phyloP scores from a whole-genome alignment of 345 rosid species.

The Lepidium aucheri region DNA sequence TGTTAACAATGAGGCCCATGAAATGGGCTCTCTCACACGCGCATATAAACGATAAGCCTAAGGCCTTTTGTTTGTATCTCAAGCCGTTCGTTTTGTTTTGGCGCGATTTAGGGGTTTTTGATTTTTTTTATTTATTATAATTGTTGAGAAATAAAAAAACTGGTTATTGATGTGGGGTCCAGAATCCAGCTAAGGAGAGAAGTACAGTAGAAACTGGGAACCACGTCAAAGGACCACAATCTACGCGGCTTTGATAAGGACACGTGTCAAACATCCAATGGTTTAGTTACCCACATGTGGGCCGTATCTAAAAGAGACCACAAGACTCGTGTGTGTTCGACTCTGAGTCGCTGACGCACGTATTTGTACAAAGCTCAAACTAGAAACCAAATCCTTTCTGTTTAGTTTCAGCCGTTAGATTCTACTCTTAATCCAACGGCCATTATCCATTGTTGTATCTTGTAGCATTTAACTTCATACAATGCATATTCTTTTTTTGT shows the following conservation, averaged over 20 bases:
- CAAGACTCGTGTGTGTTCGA: slow-evolving; percentile 29
- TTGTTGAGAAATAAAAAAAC: neutral
- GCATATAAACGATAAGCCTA: too few species aligned
- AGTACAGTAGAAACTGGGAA: slow-evolving; percentile 18
- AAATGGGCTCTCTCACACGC: neutral
- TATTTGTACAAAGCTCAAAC: slow-evolving; percentile 11
- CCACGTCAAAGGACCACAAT: slow-evolving; percentile 29
- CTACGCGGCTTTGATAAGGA: neutral
- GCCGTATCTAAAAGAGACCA: slow-evolving; percentile 19
- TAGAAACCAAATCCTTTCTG: slow-evolving; percentile 15
- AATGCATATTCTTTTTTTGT: too few species aligned
- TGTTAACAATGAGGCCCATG: neutral
- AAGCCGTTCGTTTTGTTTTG: too few species aligned
- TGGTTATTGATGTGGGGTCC: neutral
- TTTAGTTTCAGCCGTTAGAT: slow-evolving; percentile 15
- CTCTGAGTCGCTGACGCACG: slow-evolving; percentile 19
- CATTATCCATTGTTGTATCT: neutral
- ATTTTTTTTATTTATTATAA: too few species aligned
- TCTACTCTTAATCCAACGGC: slow-evolving; percentile 7
- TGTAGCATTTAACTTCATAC: neutral
- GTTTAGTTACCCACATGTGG: slow-evolving; percentile 13
- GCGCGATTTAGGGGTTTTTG: too few species aligned
- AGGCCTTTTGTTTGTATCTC: too few species aligned
- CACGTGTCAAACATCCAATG: slow-evolving; percentile 14
- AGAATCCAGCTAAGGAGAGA: slow-evolving; percentile 20